Evolutionary conservation across 495 filamentous ascomycete species (phyloP).

Genomic region (Tuber microsphaerosporum): DNA sequence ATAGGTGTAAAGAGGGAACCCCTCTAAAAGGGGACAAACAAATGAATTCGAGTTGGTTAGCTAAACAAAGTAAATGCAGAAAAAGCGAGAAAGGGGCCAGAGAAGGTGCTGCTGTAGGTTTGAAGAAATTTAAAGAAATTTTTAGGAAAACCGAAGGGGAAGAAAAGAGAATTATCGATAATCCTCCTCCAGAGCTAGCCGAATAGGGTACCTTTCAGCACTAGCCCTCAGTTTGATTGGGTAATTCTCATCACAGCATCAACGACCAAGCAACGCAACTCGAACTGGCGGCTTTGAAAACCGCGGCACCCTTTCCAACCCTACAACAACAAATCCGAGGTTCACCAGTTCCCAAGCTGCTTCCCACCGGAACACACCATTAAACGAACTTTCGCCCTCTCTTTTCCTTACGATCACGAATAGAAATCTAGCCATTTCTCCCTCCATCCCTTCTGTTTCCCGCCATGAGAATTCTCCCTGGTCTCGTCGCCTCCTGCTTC

Average conservation of each 20-base stretch:
- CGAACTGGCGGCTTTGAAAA: neutral
- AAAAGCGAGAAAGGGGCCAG: neutral
- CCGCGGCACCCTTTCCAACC: neutral
- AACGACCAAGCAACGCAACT: neutral
- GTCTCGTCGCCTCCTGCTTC: conserved; percentile 32
- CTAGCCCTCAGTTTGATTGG: neutral
- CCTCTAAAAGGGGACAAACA: neutral
- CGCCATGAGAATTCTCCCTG: conserved; percentile 31
- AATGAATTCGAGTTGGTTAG: neutral
- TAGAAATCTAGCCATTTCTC: neutral
- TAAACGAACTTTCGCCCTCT: neutral
- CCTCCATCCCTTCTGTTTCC: neutral
- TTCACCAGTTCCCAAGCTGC: conserved; percentile 21
- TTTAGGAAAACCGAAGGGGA: neutral
- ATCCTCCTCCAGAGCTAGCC: neutral
- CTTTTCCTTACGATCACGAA: neutral
- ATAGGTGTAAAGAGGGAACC: neutral
- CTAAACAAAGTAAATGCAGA: neutral
- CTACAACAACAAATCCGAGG: conserved; percentile 7
- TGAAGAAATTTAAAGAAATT: neutral
- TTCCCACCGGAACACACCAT: neutral
- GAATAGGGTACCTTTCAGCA: conserved; percentile 2
- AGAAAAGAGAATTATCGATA: neutral
- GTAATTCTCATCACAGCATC: conserved; percentile 4
- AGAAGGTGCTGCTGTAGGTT: neutral